Evolutionary conservation across 2,329 filamentous ascomycete species (phyloP), one percentile per base, ranked within the genome.

Genomic region (Leptoxyphium fumago): DNA sequence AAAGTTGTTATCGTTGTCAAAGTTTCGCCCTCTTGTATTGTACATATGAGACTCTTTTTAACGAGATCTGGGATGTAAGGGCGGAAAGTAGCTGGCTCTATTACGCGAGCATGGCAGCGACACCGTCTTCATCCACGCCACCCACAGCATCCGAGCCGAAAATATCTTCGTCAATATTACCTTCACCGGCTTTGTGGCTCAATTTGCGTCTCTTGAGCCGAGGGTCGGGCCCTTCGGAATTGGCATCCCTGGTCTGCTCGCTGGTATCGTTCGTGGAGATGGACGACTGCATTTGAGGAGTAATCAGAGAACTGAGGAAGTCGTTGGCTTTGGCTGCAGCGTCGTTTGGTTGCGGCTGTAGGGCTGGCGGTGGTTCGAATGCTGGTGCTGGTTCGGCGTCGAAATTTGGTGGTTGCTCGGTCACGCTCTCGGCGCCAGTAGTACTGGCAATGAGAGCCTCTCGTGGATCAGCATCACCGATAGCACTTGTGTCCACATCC

Each of bases 361-460:
- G 38, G 3, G 45, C 49, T 36, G 53, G 50, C 5, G 53, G 52
- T 3, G 55, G 52, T 14, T 58, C 53, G 41, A 52, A 51, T 4
- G 48, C 46, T 29, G 57, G 57, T n/a, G 57, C 46, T 8, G 54
- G 54, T 45, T 59, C 55, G 32, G 32, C 32, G 38, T 58, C 50
- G 41, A 55, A 46, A 21, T 46, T 50, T 1, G 56, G 51, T 10
- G 50, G 52, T 17, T 55, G 51, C 45, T 59, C 55, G 28, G 53
- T 38, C 3, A 57, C 49, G 41, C 45, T 41, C 39, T 58, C 54
- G 21, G 71, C 56, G 61, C 52, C 64, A 59, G 59, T 69, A 53
- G 57, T 65, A 55, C 57, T 59, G 50, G 62, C 64, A 45, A 48
- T 48, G 6, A 42, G 47, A 17, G 44, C 30, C 18, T 52, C 47